A percentile compares a stretch with the other conserved stretches of the same genome.
These are phyloP conservation scores for Vanrija humicola DNA, from an alignment of 1,284 basidiomycete genomes.

Conservation along the genomic window DNA sequence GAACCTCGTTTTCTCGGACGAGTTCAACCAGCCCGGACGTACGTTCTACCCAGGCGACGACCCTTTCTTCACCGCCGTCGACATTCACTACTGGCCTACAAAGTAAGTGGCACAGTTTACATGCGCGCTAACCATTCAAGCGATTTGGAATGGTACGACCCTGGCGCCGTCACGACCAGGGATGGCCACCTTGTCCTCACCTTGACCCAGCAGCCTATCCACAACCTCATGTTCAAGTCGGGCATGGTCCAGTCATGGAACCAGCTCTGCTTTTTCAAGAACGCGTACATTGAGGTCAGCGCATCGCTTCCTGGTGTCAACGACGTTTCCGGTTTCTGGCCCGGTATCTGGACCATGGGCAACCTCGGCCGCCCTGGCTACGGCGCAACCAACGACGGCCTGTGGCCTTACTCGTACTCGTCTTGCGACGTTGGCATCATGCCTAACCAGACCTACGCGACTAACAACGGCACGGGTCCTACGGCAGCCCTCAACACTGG, in stretches of 20 bases:
- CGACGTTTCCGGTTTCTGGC: conserved; percentile 52
- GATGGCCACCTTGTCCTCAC: conserved; percentile 81
- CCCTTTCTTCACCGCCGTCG: conserved; percentile 52
- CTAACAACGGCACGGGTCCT: conserved; percentile 46
- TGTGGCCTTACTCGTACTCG: conserved; percentile 55
- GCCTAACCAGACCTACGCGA: conserved; percentile 29
- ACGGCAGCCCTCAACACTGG: conserved; percentile 42
- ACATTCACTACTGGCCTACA: conserved; percentile 55
- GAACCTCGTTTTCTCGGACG: conserved; percentile 76
- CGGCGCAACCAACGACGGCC: conserved; percentile 70
- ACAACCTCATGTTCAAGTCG: conserved; percentile 69
- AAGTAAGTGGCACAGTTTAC: conserved; percentile 24
- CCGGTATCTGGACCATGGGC: conserved; percentile 52
- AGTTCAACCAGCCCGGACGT: conserved; percentile 68
- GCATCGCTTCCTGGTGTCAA: conserved; percentile 41
- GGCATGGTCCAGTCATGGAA: conserved; percentile 56
- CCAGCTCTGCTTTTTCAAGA: conserved; percentile 48
- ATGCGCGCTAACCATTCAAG: conserved; percentile 8
- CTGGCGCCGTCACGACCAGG: conserved; percentile 70
- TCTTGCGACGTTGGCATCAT: conserved; percentile 39
- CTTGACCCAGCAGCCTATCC: conserved; percentile 60
- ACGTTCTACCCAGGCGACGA: conserved; percentile 54
- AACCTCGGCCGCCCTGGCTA: conserved; percentile 51
- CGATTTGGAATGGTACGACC: conserved; percentile 60
- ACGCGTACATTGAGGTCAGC: conserved; percentile 44